Percentiles rank a stretch among this genome's conserved stretches.
Evolutionary conservation across 495 filamentous ascomycete species (phyloP).

Genomic region (Trichodelitschia bisporula): DNA sequence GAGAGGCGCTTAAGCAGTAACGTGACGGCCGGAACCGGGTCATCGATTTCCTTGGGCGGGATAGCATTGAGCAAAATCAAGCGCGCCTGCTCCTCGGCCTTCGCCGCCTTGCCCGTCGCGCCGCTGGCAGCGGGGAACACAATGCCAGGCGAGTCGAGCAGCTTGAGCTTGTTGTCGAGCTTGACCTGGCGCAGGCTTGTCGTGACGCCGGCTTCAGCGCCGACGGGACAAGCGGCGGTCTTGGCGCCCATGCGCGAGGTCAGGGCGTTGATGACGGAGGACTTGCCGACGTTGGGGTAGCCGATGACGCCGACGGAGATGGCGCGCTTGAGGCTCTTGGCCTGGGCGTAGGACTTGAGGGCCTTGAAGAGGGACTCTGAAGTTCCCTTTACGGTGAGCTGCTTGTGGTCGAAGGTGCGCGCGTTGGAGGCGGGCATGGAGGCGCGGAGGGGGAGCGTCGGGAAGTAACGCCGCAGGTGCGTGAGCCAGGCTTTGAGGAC

Average conservation of each 20-base stretch:
- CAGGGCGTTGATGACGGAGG: slow-evolving; percentile 87
- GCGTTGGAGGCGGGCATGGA: slow-evolving; percentile 65
- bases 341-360: slow-evolving; percentile 71
- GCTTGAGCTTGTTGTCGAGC: slow-evolving; percentile 79
- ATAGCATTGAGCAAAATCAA: slow-evolving; percentile 75
- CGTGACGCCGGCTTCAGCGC: slow-evolving; percentile 84
- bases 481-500: slow-evolving; percentile 47
- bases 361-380: slow-evolving; percentile 71
- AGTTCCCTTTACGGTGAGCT: slow-evolving; percentile 66
- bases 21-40: slow-evolving; percentile 65
- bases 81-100: slow-evolving; percentile 46
- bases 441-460: slow-evolving; percentile 74
- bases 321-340: slow-evolving; percentile 64
- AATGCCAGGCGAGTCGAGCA: slow-evolving; percentile 89
- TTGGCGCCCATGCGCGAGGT: slow-evolving; percentile 52
- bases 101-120: slow-evolving; percentile 24
- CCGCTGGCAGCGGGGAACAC: slow-evolving; percentile 48
- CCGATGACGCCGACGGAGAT: slow-evolving; percentile 86
- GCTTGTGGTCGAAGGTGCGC: slow-evolving; percentile 76
- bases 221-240: slow-evolving; percentile 52
- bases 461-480: slow-evolving; percentile 75
- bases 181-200: slow-evolving; percentile 75
- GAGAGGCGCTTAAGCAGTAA: slow-evolving; percentile 60
- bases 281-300: slow-evolving; percentile 95
- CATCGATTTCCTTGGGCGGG: slow-evolving; percentile 79